These are phyloP conservation scores for Citrus inodora DNA, from an alignment of 345 rosid species.

Conservation along the genomic window DNA sequence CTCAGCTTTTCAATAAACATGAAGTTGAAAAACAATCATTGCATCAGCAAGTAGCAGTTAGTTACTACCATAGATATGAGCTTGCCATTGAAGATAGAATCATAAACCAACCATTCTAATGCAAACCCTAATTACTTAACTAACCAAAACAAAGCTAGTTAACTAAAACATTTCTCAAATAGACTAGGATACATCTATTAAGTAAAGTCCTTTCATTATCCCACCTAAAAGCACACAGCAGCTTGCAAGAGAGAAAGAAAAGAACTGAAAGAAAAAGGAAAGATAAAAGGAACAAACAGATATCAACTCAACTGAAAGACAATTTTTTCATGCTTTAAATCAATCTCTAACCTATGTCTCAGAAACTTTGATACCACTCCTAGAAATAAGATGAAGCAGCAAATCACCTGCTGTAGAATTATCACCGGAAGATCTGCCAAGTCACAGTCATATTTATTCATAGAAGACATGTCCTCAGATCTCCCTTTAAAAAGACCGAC, in stretches of 20 bases:
- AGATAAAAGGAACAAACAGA: neutral
- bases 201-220: neutral
- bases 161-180: neutral
- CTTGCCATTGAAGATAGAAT: neutral
- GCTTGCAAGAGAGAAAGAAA: neutral
- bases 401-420: slow-evolving; percentile 84
- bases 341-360: neutral
- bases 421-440: slow-evolving; percentile 70
- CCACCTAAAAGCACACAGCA: neutral
- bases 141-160: neutral
- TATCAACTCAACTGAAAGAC: neutral
- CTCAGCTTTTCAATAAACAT: neutral
- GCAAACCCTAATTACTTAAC: neutral
- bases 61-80: neutral
- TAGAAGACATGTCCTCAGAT: slow-evolving; percentile 56
- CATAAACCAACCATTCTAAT: neutral
- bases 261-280: neutral
- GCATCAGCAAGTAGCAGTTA: neutral
- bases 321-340: neutral
- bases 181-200: neutral
- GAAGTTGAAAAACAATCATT: neutral
- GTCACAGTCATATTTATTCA: slow-evolving; percentile 79
- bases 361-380: neutral
- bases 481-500: slow-evolving; percentile 65
- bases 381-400: neutral